Evolutionary conservation across 2,329 filamentous ascomycete genomes (phyloP).

Genomic region (Chaetomium olivaceum): DNA sequence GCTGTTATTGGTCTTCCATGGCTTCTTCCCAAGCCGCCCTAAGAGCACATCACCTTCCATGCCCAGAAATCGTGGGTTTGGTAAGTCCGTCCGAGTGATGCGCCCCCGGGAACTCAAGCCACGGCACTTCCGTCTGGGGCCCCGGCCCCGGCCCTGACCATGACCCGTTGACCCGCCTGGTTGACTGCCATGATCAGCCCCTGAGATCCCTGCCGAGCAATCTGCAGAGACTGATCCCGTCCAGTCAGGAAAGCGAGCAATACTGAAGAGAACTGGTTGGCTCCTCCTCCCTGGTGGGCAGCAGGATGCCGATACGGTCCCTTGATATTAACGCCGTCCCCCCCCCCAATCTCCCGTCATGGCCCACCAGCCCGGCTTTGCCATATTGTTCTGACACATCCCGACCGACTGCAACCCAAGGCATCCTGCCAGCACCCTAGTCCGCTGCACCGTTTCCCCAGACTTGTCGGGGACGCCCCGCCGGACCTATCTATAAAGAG

Average conservation of each 20-base stretch:
- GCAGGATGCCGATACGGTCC: constrained; percentile 27
- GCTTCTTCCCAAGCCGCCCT: constrained; percentile 31
- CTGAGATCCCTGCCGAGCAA: constrained; percentile 32
- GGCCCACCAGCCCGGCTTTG: constrained; percentile 36
- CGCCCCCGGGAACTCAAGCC: constrained; percentile 17
- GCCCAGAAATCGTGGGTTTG: neutral
- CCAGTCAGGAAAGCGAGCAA: constrained; percentile 25
- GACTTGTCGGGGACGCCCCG: constrained; percentile 17
- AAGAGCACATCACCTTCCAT: constrained; percentile 22
- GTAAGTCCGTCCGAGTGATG: neutral
- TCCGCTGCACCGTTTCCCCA: constrained; percentile 22
- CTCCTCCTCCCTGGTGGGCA: constrained; percentile 26
- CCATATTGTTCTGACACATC: constrained; percentile 36
- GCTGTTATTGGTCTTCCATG: constrained; percentile 26
- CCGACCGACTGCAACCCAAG: constrained; percentile 31
- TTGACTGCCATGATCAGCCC: constrained; percentile 31
- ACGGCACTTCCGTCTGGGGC: constrained; percentile 23
- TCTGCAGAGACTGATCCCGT: constrained; percentile 29
- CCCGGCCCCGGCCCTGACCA: constrained; percentile 19
- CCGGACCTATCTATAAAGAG: constrained; percentile 21
- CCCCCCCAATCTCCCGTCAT: constrained; percentile 32
- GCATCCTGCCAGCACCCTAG: constrained; percentile 20
- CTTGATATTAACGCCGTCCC: constrained; percentile 31
- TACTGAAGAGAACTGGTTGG: constrained; percentile 26
- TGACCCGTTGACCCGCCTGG: constrained; percentile 33